Evolutionary conservation across 2,329 filamentous ascomycete species (phyloP).

Genomic region (Botrytis tulipae): DNA sequence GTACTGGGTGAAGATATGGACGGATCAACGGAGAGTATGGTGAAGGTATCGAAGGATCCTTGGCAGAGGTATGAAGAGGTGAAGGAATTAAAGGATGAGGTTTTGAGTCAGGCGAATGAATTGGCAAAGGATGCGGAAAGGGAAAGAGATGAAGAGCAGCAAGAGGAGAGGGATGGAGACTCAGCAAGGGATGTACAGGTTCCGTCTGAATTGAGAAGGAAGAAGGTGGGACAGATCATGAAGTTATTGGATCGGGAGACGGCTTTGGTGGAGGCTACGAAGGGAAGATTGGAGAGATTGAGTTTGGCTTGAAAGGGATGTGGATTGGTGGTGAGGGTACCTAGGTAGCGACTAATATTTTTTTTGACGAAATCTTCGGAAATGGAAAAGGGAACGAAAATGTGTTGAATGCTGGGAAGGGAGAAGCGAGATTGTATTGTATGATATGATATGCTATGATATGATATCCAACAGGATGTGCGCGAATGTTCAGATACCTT

Average conservation of each 20-base stretch:
- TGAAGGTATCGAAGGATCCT: slow-evolving; percentile 44
- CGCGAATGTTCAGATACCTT: slow-evolving; percentile 7
- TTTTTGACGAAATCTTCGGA: neutral
- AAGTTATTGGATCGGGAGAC: slow-evolving; percentile 63
- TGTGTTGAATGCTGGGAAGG: neutral
- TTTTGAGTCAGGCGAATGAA: slow-evolving; percentile 35
- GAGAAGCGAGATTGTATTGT: neutral
- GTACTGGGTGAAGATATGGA: slow-evolving; percentile 32
- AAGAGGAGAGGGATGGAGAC: slow-evolving; percentile 25
- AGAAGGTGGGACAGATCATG: slow-evolving; percentile 63
- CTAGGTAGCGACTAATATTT: neutral
- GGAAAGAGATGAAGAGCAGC: neutral
- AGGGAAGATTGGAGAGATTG: slow-evolving; percentile 59
- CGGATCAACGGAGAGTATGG: slow-evolving; percentile 1
- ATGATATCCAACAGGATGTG: neutral
- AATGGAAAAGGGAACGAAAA: too few relatives aligned
- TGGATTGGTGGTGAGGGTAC: neutral
- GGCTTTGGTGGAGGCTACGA: slow-evolving; percentile 66
- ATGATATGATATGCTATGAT: neutral
- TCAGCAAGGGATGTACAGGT: slow-evolving; percentile 42
- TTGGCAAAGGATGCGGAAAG: slow-evolving; percentile 4
- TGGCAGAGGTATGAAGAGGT: slow-evolving; percentile 57
- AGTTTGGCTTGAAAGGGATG: slow-evolving; percentile 27
- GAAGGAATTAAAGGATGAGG: slow-evolving; percentile 43
- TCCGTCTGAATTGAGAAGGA: slow-evolving; percentile 58